These are phyloP conservation scores for Phytophthora kernoviae DNA, from an alignment of 352 stramenopile species.

Conservation along the genomic window DNA sequence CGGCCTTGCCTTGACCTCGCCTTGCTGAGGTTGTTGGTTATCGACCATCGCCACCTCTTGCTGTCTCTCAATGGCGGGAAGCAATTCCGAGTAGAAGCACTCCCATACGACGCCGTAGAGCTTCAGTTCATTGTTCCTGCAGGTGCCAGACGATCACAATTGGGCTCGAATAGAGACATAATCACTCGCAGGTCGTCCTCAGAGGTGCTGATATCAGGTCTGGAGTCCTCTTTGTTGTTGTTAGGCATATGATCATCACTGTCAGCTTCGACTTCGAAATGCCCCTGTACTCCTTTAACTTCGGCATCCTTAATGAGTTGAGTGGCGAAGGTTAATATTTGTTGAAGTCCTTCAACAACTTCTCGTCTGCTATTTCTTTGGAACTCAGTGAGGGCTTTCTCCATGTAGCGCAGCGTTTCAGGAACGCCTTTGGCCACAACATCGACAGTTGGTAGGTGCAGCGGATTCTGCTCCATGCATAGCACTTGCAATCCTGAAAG, in stretches of 20 bases:
- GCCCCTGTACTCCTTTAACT: neutral
- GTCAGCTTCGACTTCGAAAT: constrained; percentile 3
- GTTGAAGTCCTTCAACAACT: constrained; percentile 52
- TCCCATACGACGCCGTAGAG: constrained; percentile 68
- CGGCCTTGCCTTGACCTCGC: neutral
- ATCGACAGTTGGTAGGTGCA: constrained; percentile 53
- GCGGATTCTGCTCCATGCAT: constrained; percentile 68
- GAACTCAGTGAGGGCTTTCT: constrained; percentile 56
- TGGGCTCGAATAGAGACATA: constrained; percentile 50
- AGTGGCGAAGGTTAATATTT: constrained; percentile 44
- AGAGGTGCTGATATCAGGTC: neutral
- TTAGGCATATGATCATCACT: neutral
- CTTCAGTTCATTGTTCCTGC: constrained; percentile 40
- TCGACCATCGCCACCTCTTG: constrained; percentile 5
- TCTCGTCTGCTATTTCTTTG: constrained; percentile 46
- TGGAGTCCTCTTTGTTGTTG: neutral
- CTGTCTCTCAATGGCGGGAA: constrained; percentile 49
- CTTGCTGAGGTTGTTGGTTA: neutral
- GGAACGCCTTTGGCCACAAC: constrained; percentile 51
- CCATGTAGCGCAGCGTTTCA: constrained; percentile 57
- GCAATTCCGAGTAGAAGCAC: constrained; percentile 48
- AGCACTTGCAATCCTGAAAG: constrained; percentile 38
- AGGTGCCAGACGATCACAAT: constrained; percentile 42
- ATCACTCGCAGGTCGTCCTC: constrained; percentile 35
- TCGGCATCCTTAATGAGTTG: constrained; percentile 15